These are phyloP conservation scores for Toxicodendron radicans DNA, from an alignment of 345 rosid genomes.

Conservation along the genomic window DNA sequence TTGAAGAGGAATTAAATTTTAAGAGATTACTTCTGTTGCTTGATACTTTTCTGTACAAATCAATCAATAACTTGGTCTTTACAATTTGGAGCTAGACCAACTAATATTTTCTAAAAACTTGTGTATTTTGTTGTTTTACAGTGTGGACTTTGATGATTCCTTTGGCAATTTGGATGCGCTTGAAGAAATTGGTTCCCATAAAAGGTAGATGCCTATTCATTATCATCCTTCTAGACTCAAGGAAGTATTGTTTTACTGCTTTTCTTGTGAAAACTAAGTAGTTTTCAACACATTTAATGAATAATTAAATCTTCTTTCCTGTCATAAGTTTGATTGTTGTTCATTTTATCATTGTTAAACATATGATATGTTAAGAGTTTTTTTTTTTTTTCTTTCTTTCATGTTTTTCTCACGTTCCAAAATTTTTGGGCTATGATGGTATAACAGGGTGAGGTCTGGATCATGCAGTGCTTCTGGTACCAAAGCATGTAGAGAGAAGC, in stretches of 20 bases:
- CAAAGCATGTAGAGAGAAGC: conserved; percentile 61
- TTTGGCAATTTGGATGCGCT: conserved; percentile 31
- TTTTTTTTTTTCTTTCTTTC: no score
- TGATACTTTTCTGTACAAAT: background rate
- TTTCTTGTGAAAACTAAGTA: background rate
- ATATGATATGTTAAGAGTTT: background rate
- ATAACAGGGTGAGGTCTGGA: conserved; percentile 22
- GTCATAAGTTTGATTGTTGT: background rate
- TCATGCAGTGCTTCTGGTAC: conserved; percentile 43
- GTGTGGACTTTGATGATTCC: conserved; percentile 36
- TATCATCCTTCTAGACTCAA: background rate
- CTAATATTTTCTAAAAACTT: background rate
- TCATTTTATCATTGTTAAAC: background rate
- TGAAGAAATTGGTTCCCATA: conserved; percentile 34
- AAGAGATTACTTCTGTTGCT: background rate
- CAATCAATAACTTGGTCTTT: background rate
- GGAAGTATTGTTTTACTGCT: background rate
- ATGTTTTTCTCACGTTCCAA: background rate
- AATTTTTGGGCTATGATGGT: conserved; percentile 10
- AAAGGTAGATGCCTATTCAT: conserved; percentile 29
- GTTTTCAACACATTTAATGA: background rate
- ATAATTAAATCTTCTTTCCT: background rate
- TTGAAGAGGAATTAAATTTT: background rate
- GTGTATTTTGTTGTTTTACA: conserved; percentile 15
- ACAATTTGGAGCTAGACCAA: background rate